Percentiles rank a stretch among this genome's conserved stretches.
Conservation (phyloP, 495 filamentous ascomycete genomes). For the Terfezia claveryi region DNA sequence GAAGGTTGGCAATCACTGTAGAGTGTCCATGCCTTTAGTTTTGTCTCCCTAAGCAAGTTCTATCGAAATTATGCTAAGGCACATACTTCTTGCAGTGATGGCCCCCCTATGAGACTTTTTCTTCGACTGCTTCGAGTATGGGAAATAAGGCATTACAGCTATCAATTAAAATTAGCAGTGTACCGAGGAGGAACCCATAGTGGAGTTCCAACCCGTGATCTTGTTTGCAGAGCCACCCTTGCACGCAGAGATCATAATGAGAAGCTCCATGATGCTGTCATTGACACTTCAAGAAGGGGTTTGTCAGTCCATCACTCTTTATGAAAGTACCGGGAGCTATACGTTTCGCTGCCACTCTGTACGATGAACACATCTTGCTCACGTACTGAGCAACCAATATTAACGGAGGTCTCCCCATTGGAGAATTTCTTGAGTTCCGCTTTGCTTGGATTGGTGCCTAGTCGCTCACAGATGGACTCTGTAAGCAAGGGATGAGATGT, state of each 20-base stretch:
- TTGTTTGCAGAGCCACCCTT: slow-evolving; percentile 94
- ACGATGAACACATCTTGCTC: slow-evolving; percentile 98
- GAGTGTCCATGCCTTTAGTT: neutral
- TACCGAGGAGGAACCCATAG: neutral
- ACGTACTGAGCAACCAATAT: slow-evolving; percentile 77
- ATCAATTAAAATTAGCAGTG: slow-evolving; percentile 10
- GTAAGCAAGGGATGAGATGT: slow-evolving; percentile 46
- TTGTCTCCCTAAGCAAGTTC: no score
- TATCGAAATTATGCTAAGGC: neutral
- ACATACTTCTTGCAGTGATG: slow-evolving; percentile 61
- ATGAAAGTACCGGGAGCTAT: slow-evolving; percentile 6
- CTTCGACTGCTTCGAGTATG: slow-evolving; percentile 95
- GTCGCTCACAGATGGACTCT: slow-evolving; percentile 48
- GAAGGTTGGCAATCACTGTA: slow-evolving; percentile 68
- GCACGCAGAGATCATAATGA: slow-evolving; percentile 97
- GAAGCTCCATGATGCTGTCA: slow-evolving; percentile 92
- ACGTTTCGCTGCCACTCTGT: slow-evolving; percentile 79
- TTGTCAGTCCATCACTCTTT: no score
- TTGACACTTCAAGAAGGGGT: slow-evolving; percentile 38
- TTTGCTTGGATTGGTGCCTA: slow-evolving; percentile 42
- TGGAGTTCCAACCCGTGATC: slow-evolving; percentile 55
- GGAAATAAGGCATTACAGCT: slow-evolving; percentile 98
- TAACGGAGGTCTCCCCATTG: slow-evolving; percentile 91
- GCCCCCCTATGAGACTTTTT: slow-evolving; percentile 94
- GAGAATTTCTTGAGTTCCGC: slow-evolving; percentile 47